These are phyloP conservation scores for Lepraria neglecta DNA, from an alignment of 495 filamentous ascomycete species.

Conservation along the genomic window DNA sequence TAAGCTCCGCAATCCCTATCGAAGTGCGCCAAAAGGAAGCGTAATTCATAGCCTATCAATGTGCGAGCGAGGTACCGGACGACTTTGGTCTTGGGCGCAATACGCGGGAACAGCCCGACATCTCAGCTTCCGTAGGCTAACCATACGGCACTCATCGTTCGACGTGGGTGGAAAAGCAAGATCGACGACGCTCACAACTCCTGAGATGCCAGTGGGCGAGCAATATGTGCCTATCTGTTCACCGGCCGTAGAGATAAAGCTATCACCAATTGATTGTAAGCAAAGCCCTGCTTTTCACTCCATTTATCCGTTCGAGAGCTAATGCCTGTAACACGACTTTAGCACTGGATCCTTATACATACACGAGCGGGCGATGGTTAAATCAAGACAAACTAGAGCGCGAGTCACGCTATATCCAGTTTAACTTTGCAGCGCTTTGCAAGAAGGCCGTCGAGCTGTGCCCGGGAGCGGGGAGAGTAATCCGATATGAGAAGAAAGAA, in stretches of 20 bases:
- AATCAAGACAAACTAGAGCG: constrained; percentile 37
- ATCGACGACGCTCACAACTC: neutral
- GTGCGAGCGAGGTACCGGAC: neutral
- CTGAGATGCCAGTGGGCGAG: neutral
- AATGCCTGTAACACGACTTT: neutral
- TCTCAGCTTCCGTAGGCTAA: neutral
- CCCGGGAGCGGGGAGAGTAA: constrained; percentile 26
- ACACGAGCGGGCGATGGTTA: constrained; percentile 41
- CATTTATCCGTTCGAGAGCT: neutral
- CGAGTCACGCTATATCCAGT: constrained; percentile 34
- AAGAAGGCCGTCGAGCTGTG: constrained; percentile 29
- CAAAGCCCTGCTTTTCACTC: neutral
- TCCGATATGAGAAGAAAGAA: constrained; percentile 34
- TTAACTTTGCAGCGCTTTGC: constrained; percentile 39
- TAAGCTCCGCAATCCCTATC: neutral
- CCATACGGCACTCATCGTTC: neutral
- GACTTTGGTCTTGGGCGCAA: neutral
- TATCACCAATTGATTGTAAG: neutral
- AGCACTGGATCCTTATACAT: constrained; percentile 26
- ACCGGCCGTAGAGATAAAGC: neutral
- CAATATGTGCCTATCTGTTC: neutral
- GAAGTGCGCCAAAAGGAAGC: neutral
- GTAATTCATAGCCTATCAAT: neutral
- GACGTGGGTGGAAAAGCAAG: neutral
- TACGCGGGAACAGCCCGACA: neutral